phyloP scores from a whole-genome alignment of 495 filamentous ascomycete species.

The Penicillium angulare region DNA sequence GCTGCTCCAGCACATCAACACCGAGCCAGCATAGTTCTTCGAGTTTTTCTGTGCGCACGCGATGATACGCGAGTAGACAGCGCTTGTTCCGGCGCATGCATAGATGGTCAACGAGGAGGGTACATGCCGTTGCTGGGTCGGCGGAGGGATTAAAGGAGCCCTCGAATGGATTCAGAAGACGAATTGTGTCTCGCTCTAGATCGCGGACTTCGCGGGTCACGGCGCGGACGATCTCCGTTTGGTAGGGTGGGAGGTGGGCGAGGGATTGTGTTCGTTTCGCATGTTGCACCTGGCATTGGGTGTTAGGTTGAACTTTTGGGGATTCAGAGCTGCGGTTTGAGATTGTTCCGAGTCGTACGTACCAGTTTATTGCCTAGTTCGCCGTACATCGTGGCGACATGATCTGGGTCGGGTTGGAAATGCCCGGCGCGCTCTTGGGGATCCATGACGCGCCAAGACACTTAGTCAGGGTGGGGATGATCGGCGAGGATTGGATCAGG shows the following conservation, averaged over 20 bases:
- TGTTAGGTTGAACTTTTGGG: background rate
- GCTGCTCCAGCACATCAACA: conserved; percentile 69
- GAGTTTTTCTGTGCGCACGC: conserved; percentile 82
- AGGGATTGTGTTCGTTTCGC: conserved; percentile 94
- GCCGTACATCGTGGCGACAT: conserved; percentile 71
- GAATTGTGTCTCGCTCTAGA: conserved; percentile 83
- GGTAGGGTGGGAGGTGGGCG: conserved; percentile 84
- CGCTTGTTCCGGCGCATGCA: conserved; percentile 96
- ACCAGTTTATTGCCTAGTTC: conserved; percentile 86
- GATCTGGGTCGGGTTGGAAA: conserved; percentile 17
- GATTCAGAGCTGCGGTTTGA: background rate
- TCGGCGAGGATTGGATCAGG: background rate
- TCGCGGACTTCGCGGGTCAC: conserved; percentile 92
- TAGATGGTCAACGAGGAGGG: conserved; percentile 87
- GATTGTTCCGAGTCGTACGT: conserved; percentile 15
- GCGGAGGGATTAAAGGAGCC: conserved; percentile 81
- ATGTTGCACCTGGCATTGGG: conserved; percentile 73
- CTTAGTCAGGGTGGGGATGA: conserved; percentile 24
- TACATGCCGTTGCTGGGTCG: conserved; percentile 81
- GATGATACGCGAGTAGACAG: conserved; percentile 92
- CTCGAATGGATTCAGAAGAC: conserved; percentile 76
- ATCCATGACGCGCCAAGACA: conserved; percentile 28
- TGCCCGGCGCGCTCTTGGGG: conserved; percentile 18
- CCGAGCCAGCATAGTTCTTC: conserved; percentile 95
- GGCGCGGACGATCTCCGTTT: conserved; percentile 84